These are phyloP conservation scores for Metschnikowia chrysomelidarum DNA, from an alignment of 805 yeast genomes.

Conservation along the genomic window DNA sequence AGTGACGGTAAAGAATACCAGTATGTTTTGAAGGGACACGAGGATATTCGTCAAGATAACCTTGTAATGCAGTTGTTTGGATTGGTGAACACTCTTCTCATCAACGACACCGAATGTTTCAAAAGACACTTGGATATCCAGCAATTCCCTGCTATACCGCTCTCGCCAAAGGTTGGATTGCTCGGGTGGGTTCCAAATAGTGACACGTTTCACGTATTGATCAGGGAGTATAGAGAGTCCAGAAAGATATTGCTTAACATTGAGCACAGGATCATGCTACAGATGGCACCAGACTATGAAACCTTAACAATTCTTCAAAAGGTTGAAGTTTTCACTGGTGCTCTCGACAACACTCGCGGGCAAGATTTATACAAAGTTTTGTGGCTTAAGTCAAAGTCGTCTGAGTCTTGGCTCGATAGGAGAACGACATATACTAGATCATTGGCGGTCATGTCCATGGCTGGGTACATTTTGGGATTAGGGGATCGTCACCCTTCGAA, in stretches of 20 bases:
- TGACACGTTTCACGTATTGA: constrained; percentile 92
- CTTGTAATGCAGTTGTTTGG: constrained; percentile 98
- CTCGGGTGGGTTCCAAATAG: constrained; percentile 97
- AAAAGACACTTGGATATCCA: constrained; percentile 93
- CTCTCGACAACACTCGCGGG: constrained; percentile 91
- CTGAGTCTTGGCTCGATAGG: constrained; percentile 97
- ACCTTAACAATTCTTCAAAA: constrained; percentile 84
- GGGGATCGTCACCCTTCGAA: constrained; percentile 99
- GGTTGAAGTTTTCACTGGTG: constrained; percentile 95
- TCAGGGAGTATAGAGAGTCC: constrained; percentile 88
- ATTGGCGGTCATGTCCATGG: constrained; percentile 98
- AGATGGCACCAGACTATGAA: constrained; percentile 97
- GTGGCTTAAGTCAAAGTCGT: constrained; percentile 94
- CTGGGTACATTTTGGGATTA: constrained; percentile 91
- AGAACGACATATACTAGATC: constrained; percentile 96
- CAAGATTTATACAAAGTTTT: constrained; percentile 93
- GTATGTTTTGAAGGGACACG: constrained; percentile 88
- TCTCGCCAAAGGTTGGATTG: constrained; percentile 95
- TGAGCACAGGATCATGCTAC: constrained; percentile 93
- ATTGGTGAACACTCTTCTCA: constrained; percentile 82
- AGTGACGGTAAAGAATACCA: constrained; percentile 90
- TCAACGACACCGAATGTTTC: constrained; percentile 92
- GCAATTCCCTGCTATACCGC: constrained; percentile 88
- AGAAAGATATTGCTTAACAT: constrained; percentile 85
- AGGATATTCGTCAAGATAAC: constrained; percentile 96